phyloP scores from a whole-genome alignment of 371 early-diverging fungal species.

The Mortierella sp. region DNA sequence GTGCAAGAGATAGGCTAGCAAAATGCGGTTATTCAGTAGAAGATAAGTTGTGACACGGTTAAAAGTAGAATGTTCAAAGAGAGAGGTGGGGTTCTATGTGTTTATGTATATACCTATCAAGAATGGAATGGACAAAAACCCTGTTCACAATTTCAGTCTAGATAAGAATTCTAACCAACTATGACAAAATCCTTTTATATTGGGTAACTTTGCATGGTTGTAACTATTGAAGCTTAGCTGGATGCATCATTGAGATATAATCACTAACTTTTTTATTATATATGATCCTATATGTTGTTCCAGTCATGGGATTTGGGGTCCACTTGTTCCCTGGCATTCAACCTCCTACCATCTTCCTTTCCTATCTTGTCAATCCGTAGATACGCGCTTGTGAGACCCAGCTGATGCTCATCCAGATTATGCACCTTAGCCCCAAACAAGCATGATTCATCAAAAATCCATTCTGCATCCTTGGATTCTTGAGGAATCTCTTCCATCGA shows the following conservation, averaged over 20 bases:
- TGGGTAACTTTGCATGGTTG: background rate
- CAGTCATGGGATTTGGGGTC: conserved; percentile 22
- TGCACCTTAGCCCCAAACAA: conserved; percentile 11
- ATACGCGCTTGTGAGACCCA: conserved; percentile 13
- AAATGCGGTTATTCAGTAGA: background rate
- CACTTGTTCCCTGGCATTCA: background rate
- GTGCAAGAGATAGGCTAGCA: no score
- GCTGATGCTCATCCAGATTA: background rate
- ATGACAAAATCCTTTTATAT: background rate
- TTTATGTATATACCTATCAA: no score
- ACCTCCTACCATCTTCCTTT: background rate
- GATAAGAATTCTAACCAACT: background rate
- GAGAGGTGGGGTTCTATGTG: background rate
- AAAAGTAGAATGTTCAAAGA: background rate
- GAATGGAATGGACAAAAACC: no score
- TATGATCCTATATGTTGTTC: background rate
- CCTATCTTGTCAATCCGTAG: conserved; percentile 21
- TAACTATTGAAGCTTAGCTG: background rate
- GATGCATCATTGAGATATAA: background rate
- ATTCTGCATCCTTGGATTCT: conserved; percentile 13
- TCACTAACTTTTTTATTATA: background rate
- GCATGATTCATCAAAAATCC: conserved; percentile 28
- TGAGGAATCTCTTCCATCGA: conserved; percentile 9
- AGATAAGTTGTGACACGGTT: no score
- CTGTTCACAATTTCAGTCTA: background rate